These are phyloP conservation scores for Suillus cothurnatus DNA, from an alignment of 768 basidiomycete species.

Conservation along the genomic window DNA sequence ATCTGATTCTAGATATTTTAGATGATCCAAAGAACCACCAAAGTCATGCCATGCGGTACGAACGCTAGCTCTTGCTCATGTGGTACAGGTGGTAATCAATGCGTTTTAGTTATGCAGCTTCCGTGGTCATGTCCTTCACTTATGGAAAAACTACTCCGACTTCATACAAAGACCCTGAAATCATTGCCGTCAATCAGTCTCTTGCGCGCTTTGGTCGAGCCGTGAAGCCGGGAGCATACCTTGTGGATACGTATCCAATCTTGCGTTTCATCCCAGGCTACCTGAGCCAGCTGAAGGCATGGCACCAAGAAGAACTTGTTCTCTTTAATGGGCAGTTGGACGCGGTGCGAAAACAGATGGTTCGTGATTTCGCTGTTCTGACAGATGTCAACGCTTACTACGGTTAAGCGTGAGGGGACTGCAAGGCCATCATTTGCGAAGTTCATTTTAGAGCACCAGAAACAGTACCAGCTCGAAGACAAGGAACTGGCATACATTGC, in stretches of 20 bases:
- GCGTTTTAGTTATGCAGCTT: background rate
- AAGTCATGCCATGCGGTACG: background rate
- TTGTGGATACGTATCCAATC: constrained; percentile 28
- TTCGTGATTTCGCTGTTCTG: constrained; percentile 10
- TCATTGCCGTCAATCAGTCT: constrained; percentile 30
- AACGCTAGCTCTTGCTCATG: background rate
- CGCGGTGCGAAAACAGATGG: constrained; percentile 31
- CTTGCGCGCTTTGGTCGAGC: constrained; percentile 28
- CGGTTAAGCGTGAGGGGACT: constrained; percentile 24
- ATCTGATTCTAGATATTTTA: background rate
- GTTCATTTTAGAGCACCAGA: constrained; percentile 39
- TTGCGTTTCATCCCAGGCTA: constrained; percentile 33
- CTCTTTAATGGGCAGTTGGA: constrained; percentile 36
- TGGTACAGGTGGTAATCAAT: background rate
- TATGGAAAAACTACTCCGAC: constrained; percentile 28
- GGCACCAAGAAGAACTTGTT: constrained; percentile 45
- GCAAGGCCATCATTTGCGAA: constrained; percentile 37
- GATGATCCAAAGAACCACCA: background rate
- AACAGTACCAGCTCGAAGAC: constrained; percentile 32
- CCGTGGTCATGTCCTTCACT: background rate
- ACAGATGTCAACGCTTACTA: background rate
- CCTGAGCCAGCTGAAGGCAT: constrained; percentile 51
- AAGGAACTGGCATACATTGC: constrained; percentile 42
- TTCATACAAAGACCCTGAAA: constrained; percentile 37
- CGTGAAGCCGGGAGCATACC: constrained; percentile 27